phyloP scores from a whole-genome alignment of 352 stramenopile species.

The Globisporangium echinulatum region DNA sequence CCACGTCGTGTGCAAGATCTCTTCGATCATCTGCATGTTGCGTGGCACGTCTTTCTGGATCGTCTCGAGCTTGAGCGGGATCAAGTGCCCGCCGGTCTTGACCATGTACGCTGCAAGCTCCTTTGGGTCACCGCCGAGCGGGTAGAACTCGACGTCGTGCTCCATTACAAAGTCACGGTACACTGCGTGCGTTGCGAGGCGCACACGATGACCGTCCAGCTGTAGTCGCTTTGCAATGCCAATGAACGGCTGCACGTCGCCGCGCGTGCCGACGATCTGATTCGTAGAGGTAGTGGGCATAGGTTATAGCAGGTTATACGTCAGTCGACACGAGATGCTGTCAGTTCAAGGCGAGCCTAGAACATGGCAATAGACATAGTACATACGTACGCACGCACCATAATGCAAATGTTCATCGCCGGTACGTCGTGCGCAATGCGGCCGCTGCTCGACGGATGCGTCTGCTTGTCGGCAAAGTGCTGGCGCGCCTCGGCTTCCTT shows the following conservation, averaged over 20 bases:
- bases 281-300: too few species aligned
- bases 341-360: too few species aligned
- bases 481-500: conserved; percentile 4
- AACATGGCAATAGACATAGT: too few species aligned
- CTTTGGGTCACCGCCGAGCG: conserved; percentile 60
- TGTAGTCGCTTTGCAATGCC: conserved; percentile 82
- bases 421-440: conserved; percentile 7
- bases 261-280: conserved; percentile 77
- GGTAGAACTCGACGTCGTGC: conserved; percentile 71
- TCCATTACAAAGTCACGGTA: conserved; percentile 84
- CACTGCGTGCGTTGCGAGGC: conserved; percentile 85
- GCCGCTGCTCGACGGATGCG: conserved; percentile 5
- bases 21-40: conserved; percentile 87
- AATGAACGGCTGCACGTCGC: conserved; percentile 85
- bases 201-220: conserved; percentile 84
- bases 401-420: conserved; percentile 81
- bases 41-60: conserved; percentile 67
- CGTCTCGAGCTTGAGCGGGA: conserved; percentile 57
- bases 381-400: conserved; percentile 16
- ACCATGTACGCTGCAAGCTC: conserved; percentile 88
- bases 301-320: too few species aligned
- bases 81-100: conserved; percentile 70
- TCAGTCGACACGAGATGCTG: too few species aligned
- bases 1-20: conserved; percentile 87
- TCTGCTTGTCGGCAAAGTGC: conserved; percentile 6